Evolutionary conservation across 2,329 filamentous ascomycete species (phyloP), one percentile per base, ranked within the genome.

Genomic region (Phialophora tarda): DNA sequence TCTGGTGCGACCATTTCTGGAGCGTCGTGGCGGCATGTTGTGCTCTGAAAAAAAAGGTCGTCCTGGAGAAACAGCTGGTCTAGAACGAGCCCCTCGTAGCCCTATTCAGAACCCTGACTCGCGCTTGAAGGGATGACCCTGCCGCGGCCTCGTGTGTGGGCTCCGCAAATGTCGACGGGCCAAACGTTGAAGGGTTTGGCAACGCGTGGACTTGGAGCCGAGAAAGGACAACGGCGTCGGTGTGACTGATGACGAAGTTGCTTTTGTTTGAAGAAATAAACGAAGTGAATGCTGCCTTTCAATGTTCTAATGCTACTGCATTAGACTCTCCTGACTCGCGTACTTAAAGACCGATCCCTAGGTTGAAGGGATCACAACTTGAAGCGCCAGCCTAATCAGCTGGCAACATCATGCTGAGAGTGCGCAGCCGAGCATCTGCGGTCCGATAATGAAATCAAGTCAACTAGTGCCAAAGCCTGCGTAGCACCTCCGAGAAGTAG

Each of bases 11-110:
- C 26, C 23, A 54, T 24, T 48, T n/a, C 30, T 38, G 24, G 54
- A 56, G 12, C 28, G 34, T 26, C 47, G 28, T 17, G 62, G 66
- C 10, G 66, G 66, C 66, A 68, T 68, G 23, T 23, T 60, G 53
- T 44, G 38, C n/a, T 5, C 12, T 41, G 38, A 6, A 17, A 41
- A 8, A 26, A 26, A 3, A 1, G 2, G 5, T 44, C 17, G 38
- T 44, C 5, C 38, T 44, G 2, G 6, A 1, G 38, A n/a, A 4
- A 7, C 17, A 44, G 38, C 14, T n/a, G 38, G 17, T 44, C 38
- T 44, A n/a, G 17, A 44, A 44, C 17, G 14, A n/a, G 14, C 38
- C 38, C 6, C 38, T 41, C 38, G 38, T n/a, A 8, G 38, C 38
- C 38, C 17, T 44, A 3, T n/a, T 8, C 14, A 11, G 6, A 44